Percentiles rank a stretch among this genome's conserved stretches.
Evolutionary conservation across 345 rosid genomes (phyloP).

Genomic region (Raphanus sativus): DNA sequence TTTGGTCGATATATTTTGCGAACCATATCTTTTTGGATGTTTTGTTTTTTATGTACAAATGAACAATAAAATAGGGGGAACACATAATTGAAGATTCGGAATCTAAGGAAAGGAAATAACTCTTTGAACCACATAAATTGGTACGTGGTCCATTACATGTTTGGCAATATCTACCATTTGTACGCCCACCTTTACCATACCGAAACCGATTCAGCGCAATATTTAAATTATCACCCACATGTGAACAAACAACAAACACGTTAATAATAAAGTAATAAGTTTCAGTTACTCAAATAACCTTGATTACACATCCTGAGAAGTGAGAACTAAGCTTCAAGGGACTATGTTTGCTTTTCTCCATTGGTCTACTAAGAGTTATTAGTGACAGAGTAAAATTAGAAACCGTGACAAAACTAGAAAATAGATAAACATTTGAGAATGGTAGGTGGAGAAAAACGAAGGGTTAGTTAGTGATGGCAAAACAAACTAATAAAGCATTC

Average conservation of each 20-base stretch:
- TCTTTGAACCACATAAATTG: constrained; percentile 12
- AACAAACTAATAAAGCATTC: not conserved
- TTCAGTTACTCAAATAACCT: not conserved
- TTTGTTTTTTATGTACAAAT: not conserved
- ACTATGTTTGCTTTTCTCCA: not conserved
- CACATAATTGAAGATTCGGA: constrained; percentile 28
- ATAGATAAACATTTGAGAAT: not conserved
- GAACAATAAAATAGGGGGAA: constrained; percentile 5
- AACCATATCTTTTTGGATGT: constrained; percentile 13
- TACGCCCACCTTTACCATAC: constrained; percentile 1
- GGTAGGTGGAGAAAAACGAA: not conserved
- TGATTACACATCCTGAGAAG: not conserved
- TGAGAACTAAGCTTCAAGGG: not conserved
- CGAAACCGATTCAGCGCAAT: constrained; percentile 65
- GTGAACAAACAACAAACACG: not conserved
- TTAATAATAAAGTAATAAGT: not conserved
- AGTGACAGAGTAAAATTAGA: not conserved
- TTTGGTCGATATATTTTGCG: not conserved
- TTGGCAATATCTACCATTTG: not conserved
- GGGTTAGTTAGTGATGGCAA: not conserved
- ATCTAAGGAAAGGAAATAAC: constrained; percentile 22
- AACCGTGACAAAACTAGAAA: not conserved
- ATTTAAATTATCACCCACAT: constrained; percentile 52
- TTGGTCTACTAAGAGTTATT: not conserved
- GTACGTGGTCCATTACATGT: constrained; percentile 23